Conservation (phyloP, 2,329 filamentous ascomycete species). For the Escovopsis weberi region DNA sequence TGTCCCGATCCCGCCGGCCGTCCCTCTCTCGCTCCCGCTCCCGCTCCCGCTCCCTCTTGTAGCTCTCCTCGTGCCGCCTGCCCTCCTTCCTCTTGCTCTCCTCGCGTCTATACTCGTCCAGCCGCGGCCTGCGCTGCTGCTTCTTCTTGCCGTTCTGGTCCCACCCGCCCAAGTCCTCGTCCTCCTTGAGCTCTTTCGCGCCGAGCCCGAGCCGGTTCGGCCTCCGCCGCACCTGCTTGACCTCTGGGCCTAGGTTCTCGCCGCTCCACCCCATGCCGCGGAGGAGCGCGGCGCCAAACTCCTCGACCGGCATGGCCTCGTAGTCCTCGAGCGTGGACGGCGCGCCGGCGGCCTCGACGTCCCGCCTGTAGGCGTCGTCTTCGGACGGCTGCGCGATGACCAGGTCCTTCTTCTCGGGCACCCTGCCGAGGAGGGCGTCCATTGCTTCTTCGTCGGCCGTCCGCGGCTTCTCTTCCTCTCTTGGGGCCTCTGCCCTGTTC, state of each 20-base stretch:
- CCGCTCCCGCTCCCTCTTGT: constrained; percentile 32
- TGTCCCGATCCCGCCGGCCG: constrained; percentile 20
- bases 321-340: constrained; percentile 71
- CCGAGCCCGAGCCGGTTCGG: constrained; percentile 78
- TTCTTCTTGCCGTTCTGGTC: constrained; percentile 50
- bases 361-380: constrained; percentile 52
- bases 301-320: constrained; percentile 77
- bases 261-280: constrained; percentile 93
- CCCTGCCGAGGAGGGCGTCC: constrained; percentile 49
- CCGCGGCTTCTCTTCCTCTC: constrained; percentile 4
- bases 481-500: neutral
- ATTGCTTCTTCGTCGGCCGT: constrained; percentile 41
- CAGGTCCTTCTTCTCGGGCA: constrained; percentile 26
- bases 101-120: constrained; percentile 35
- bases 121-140: constrained; percentile 22
- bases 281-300: constrained; percentile 82
- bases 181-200: constrained; percentile 62
- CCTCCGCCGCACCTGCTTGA: constrained; percentile 53
- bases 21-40: constrained; percentile 25
- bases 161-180: constrained; percentile 66
- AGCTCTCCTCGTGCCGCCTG: constrained; percentile 27
- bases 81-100: constrained; percentile 30
- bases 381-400: constrained; percentile 40
- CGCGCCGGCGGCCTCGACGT: constrained; percentile 59
- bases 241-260: constrained; percentile 35